Base-by-base conservation (phyloP, 2,329 filamentous ascomycete species). In the Aspergillus tubingensis region DNA sequence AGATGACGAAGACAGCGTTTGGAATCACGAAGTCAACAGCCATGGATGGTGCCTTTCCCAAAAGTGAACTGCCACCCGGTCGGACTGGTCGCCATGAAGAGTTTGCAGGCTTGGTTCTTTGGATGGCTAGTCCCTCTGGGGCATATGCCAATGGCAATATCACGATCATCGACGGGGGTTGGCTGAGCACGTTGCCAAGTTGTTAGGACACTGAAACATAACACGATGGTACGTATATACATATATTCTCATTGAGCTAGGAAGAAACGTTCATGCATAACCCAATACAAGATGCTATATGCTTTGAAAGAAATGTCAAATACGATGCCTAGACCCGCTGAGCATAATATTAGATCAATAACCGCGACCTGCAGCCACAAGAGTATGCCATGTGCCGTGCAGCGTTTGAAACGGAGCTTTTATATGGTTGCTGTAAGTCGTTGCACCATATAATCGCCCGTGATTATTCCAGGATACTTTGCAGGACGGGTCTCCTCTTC, bases 401-500 rank as follows among this genome's bases (percentile, higher is more conserved):
- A 25, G 23, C 6, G 6, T 2, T 25, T 27, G 25, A 8, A 27
- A 27, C 2, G 25, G 11, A 23, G 41, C 41, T 13, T 55, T 67
- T 59, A 72, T 23, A 70, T 91, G 87, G 93, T 97, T 13, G 90
- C 89, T 5, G 87, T 83, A 72, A 97, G 77, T 64, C 93, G 87
- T 79, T 89, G 86, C 8, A 91, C 86, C 50, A 97, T 77, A 72
- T 96, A 97, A 13, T 95, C 86, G 2, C 91, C 91, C 67, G 89
- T 90, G 60, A 88, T 91, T 67, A 96, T 88, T 0, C 85, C 86
- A 36, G 84, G 78, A 70, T 96, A 96, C 81, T 90, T 94, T 44
- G 89, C 86, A 59, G 71, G 74, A 3, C 80, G 78, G 62, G 89
- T 76, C 56, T 83, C 81, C 3, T 77, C 77, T 1, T 76, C 79